Evolutionary conservation across 208 protist genomes (phyloP).

Genomic region (Trypanosomatidae sp.): DNA sequence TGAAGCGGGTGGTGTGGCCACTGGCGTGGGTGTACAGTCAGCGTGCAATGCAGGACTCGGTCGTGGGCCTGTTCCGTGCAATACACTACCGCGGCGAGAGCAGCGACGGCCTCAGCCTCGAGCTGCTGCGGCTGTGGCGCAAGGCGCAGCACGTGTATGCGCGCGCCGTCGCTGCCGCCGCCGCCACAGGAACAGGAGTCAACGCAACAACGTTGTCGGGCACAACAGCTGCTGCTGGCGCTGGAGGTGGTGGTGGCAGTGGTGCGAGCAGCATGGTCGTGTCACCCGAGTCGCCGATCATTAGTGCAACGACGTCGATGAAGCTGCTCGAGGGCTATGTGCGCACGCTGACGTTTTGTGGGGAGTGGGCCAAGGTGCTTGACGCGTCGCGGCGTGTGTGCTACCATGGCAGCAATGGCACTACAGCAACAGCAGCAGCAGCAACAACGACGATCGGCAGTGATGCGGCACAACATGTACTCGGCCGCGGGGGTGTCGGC

Average conservation of each 20-base stretch:
- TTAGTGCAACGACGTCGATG: too few relatives aligned
- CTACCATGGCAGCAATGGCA: background rate
- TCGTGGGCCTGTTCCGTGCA: constrained; percentile 75
- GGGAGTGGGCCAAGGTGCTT: constrained; percentile 67
- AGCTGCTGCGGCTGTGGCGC: constrained; percentile 80
- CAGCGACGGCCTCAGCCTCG: constrained; percentile 71
- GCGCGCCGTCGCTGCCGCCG: constrained; percentile 16
- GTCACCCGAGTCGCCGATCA: background rate
- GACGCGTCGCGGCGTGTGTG: constrained; percentile 28
- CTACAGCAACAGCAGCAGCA: too few relatives aligned
- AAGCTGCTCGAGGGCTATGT: constrained; percentile 64
- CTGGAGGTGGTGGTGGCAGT: background rate
- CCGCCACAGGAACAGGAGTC: too few relatives aligned
- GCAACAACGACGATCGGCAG: too few relatives aligned
- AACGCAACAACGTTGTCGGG: too few relatives aligned
- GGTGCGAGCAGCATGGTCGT: background rate
- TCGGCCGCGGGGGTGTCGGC: too few relatives aligned
- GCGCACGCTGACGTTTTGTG: constrained; percentile 77
- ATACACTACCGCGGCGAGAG: constrained; percentile 65
- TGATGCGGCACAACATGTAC: too few relatives aligned
- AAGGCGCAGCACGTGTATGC: constrained; percentile 74
- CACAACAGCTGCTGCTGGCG: too few relatives aligned
- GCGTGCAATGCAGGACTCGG: constrained; percentile 86
- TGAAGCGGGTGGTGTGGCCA: constrained; percentile 68
- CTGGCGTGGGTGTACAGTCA: constrained; percentile 84